Conservation (phyloP, 2,329 filamentous ascomycete genomes). For the Helminthosporium solani region DNA sequence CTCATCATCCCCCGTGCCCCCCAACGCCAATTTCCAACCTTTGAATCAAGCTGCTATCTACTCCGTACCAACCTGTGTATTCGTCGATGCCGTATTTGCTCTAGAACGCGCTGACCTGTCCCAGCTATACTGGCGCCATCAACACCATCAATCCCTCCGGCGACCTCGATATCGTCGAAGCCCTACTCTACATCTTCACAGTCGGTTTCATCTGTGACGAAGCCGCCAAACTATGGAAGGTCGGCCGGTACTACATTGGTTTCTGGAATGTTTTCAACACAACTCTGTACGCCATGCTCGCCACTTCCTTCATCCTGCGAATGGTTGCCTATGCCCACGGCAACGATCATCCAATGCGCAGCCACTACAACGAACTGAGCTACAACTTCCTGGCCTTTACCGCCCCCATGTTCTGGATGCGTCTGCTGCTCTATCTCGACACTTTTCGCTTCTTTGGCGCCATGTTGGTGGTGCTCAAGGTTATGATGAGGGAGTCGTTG, state of each 20-base stretch:
- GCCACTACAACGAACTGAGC: constrained; percentile 72
- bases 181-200: constrained; percentile 86
- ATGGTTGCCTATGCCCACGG: constrained; percentile 73
- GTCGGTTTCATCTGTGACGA: constrained; percentile 90
- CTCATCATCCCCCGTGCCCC: too few species aligned
- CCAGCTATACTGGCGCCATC: constrained; percentile 72
- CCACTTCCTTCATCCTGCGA: constrained; percentile 75
- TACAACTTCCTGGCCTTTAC: constrained; percentile 95
- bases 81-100: too few species aligned
- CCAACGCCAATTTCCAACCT: too few species aligned
- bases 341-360: constrained; percentile 50
- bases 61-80: too few species aligned
- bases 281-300: constrained; percentile 75
- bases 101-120: not conserved
- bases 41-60: too few species aligned
- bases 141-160: constrained; percentile 88
- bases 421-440: constrained; percentile 88
- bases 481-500: constrained; percentile 67
- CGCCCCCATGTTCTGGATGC: constrained; percentile 95
- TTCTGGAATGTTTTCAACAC: constrained; percentile 98
- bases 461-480: constrained; percentile 94
- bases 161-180: constrained; percentile 80
- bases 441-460: constrained; percentile 94
- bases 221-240: constrained; percentile 85
- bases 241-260: constrained; percentile 83